Percentiles rank a stretch among this genome's conserved stretches.
These are phyloP conservation scores for Phlyctochytrium bullatum DNA, from an alignment of 192 early-diverging fungal genomes.

Conservation along the genomic window DNA sequence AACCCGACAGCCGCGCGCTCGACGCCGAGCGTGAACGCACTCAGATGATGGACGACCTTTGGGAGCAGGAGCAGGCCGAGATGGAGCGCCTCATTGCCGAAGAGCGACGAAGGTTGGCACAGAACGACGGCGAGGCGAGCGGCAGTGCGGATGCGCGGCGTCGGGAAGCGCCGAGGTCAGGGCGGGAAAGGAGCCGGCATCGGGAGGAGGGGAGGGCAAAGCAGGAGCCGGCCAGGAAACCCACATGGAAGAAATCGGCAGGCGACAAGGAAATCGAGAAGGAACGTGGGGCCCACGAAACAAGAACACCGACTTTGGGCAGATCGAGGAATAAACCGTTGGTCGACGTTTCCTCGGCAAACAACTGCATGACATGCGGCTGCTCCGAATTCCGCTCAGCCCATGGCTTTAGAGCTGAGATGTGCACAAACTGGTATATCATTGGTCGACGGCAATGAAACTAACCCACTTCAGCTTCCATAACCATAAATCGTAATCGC, in stretches of 20 bases:
- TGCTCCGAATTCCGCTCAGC: conserved; percentile 37
- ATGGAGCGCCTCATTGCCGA: neutral
- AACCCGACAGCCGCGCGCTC: too few relatives aligned
- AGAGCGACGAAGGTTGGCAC: neutral
- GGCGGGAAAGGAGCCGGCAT: neutral
- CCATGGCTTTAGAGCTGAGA: neutral
- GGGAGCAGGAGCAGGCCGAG: conserved; percentile 8
- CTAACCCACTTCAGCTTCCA: neutral
- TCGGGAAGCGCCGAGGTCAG: neutral
- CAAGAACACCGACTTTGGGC: conserved; percentile 6
- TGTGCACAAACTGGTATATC: neutral
- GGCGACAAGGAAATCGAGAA: too few relatives aligned
- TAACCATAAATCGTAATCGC: neutral
- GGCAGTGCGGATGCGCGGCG: neutral
- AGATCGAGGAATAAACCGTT: conserved; percentile 26
- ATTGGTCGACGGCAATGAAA: neutral
- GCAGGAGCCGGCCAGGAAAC: neutral
- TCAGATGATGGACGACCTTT: neutral
- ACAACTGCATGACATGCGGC: conserved; percentile 42
- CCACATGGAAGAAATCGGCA: neutral
- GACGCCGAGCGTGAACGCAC: neutral
- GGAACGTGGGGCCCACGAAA: too few relatives aligned
- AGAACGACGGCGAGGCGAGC: neutral
- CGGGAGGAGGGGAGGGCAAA: neutral
- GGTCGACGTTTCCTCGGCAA: conserved; percentile 38